phyloP scores from a whole-genome alignment of 2,329 filamentous ascomycete genomes.

The Lecanicillium sp. region DNA sequence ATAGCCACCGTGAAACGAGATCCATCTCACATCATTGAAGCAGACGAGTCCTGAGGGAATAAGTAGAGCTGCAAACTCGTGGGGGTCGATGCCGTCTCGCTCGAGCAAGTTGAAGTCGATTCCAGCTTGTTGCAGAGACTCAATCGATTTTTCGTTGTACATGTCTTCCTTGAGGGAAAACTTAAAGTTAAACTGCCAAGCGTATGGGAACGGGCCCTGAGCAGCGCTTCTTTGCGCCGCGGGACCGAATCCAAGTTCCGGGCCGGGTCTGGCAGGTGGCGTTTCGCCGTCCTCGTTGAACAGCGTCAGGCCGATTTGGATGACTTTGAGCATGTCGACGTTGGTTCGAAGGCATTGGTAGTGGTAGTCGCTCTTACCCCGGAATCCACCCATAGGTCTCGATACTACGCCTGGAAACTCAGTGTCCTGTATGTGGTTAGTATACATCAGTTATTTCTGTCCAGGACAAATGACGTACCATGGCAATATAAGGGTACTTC shows the following conservation, averaged over 20 bases:
- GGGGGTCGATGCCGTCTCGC: constrained; percentile 82
- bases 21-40: constrained; percentile 84
- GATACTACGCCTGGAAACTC: constrained; percentile 98
- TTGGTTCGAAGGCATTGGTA: constrained; percentile 97
- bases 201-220: constrained; percentile 62
- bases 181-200: constrained; percentile 99
- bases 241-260: constrained; percentile 30
- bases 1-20: constrained; percentile 96
- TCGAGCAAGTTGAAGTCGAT: constrained; percentile 83
- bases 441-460: constrained; percentile 10
- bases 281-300: constrained; percentile 88
- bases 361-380: constrained; percentile 94
- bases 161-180: constrained; percentile 94
- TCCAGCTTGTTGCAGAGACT: constrained; percentile 83
- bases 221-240: constrained; percentile 30
- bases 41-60: constrained; percentile 89
- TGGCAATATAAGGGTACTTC: constrained; percentile 91
- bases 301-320: constrained; percentile 90
- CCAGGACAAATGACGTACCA: constrained; percentile 58
- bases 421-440: constrained; percentile 59
- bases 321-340: constrained; percentile 94
- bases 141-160: constrained; percentile 93
- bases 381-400: constrained; percentile 88
- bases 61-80: constrained; percentile 80
- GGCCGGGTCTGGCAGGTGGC: constrained; percentile 60